Percentiles rank a stretch among this genome's conserved stretches.
Conservation (phyloP, 2,329 filamentous ascomycete species). For the Sarocladiaceae sp. region DNA sequence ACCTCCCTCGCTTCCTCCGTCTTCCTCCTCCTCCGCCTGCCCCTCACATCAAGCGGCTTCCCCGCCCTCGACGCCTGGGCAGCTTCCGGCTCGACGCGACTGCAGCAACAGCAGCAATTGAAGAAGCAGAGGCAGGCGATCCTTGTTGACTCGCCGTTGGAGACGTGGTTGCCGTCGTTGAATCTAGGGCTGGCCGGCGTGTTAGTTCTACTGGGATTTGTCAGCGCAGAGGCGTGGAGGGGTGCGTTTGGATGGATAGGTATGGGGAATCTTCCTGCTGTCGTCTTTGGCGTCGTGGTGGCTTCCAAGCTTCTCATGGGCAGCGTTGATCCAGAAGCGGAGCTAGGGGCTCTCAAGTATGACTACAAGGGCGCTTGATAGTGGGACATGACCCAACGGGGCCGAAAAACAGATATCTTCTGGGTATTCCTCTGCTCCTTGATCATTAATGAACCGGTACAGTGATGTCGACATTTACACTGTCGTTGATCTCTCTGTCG, state of each 20-base stretch:
- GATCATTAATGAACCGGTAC: no score
- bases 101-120: neutral
- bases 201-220: conserved; percentile 39
- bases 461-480: no score
- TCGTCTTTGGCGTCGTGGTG: conserved; percentile 56
- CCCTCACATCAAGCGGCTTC: conserved; percentile 49
- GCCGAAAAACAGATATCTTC: no score
- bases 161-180: conserved; percentile 51
- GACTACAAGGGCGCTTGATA: conserved; percentile 58
- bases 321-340: conserved; percentile 60
- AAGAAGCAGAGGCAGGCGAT: neutral
- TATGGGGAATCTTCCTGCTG: conserved; percentile 44
- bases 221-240: conserved; percentile 27
- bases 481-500: neutral
- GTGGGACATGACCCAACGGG: neutral
- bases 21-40: conserved; percentile 53
- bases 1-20: conserved; percentile 56
- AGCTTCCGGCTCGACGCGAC: neutral
- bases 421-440: no score
- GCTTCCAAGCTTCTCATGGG: conserved; percentile 60
- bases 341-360: conserved; percentile 57
- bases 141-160: conserved; percentile 38
- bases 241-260: conserved; percentile 32
- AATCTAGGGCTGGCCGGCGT: conserved; percentile 52
- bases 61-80: conserved; percentile 32